Percentiles rank a stretch among this genome's conserved stretches.
phyloP scores from a whole-genome alignment of 2,329 filamentous ascomycete genomes.

The Pyricularia sp. region DNA sequence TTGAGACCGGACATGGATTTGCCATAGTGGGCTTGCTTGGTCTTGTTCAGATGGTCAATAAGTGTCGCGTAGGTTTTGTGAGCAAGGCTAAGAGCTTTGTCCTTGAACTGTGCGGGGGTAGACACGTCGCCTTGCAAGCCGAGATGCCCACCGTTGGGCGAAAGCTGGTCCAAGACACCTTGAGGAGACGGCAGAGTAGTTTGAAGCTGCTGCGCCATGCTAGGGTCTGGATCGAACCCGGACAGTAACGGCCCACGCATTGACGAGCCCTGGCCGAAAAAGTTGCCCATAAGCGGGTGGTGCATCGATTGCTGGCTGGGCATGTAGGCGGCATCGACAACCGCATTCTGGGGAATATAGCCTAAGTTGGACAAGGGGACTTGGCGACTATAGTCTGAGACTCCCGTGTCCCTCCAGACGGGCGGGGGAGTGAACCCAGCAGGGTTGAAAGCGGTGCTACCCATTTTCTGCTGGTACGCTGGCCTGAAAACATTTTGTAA shows the following conservation, averaged over 20 bases:
- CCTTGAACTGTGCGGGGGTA: constrained; percentile 44
- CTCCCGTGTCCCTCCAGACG: constrained; percentile 25
- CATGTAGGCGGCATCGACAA: constrained; percentile 22
- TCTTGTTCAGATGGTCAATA: constrained; percentile 52
- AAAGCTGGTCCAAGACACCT: constrained; percentile 15
- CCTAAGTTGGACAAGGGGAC: constrained; percentile 21
- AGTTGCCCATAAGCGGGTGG: constrained; percentile 5
- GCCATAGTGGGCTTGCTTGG: constrained; percentile 37
- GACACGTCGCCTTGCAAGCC: constrained; percentile 13
- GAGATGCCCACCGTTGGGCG: constrained; percentile 11
- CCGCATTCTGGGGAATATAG: constrained; percentile 24
- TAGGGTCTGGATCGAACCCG: background rate
- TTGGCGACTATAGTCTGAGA: constrained; percentile 21
- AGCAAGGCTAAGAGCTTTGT: constrained; percentile 60
- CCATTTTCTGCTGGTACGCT: constrained; percentile 24
- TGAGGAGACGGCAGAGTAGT: constrained; percentile 16
- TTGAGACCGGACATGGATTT: constrained; percentile 27
- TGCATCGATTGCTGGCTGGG: constrained; percentile 16
- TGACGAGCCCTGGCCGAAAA: constrained; percentile 1
- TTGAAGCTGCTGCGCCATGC: constrained; percentile 5
- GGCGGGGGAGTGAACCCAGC: constrained; percentile 25
- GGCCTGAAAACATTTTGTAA: constrained; percentile 19
- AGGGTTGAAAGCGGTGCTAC: constrained; percentile 30
- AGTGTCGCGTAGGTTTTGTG: constrained; percentile 66
- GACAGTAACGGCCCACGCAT: background rate